Conservation (phyloP, 2,329 filamentous ascomycete species). For the Penicillium italicum region DNA sequence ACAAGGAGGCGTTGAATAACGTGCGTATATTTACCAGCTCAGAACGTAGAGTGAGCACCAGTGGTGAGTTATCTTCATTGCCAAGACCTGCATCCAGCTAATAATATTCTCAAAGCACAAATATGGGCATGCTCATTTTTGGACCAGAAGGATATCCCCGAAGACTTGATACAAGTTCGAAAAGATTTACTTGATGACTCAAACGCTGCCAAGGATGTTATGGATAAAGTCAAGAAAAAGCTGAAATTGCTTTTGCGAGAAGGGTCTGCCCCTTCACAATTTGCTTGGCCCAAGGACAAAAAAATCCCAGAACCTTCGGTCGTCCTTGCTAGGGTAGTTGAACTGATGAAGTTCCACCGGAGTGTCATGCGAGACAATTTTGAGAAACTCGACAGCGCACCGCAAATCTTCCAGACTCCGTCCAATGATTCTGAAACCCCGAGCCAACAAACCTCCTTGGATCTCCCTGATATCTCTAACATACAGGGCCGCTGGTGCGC, state of each 20-base stretch:
- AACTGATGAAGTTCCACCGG: slow-evolving; percentile 96
- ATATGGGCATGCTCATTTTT: slow-evolving; percentile 92
- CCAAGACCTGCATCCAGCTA: slow-evolving; percentile 8
- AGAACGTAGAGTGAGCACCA: slow-evolving; percentile 88
- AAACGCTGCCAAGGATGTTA: slow-evolving; percentile 97
- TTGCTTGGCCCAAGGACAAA: slow-evolving; percentile 82
- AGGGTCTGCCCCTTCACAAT: slow-evolving; percentile 90
- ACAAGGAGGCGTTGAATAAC: slow-evolving; percentile 85
- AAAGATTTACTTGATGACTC: slow-evolving; percentile 96
- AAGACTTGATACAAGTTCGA: slow-evolving; percentile 82
- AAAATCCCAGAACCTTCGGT: slow-evolving; percentile 92
- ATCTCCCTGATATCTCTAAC: slow-evolving; percentile 56
- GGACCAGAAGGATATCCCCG: slow-evolving; percentile 76
- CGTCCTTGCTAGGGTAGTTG: slow-evolving; percentile 85
- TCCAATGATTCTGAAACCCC: slow-evolving; percentile 13
- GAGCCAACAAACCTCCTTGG: slow-evolving; percentile 12
- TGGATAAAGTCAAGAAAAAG: slow-evolving; percentile 99
- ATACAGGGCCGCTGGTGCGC: slow-evolving; percentile 96
- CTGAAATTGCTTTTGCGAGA: slow-evolving; percentile 87
- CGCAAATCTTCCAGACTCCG: slow-evolving; percentile 56
- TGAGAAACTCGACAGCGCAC: slow-evolving; percentile 65
- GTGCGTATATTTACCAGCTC: slow-evolving; percentile 95
- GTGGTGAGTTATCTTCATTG: slow-evolving; percentile 45
- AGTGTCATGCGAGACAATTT: slow-evolving; percentile 95
- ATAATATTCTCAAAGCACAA: slow-evolving; percentile 57